Base-by-base conservation (phyloP, 768 basidiomycete species). In the Paxillus rubicundulus region DNA sequence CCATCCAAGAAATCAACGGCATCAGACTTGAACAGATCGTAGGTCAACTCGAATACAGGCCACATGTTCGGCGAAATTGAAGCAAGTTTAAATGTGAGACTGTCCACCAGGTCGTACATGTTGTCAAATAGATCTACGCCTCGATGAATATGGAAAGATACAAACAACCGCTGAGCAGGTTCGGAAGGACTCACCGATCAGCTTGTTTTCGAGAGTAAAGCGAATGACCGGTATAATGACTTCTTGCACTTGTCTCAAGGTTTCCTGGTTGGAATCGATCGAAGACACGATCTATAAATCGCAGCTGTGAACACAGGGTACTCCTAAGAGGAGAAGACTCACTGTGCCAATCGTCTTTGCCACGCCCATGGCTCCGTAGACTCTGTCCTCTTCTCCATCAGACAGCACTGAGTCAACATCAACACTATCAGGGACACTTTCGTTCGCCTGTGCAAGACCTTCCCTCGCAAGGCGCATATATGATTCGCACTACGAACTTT, bases 1-100 rank as follows among this genome's bases (percentile, higher is more conserved):
- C 92, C 92, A 59, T 93, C 89, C 49, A 95, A 76, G 76, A 91
- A 95, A 70, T 93, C 91, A 36, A 87, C 72, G 14, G 89, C 91
- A 30, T 90, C 87, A 14, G 79, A 75, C 69, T 91, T 92, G 83
- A 95, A 91, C 17, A 89, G 72, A 45, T 78, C 77, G 70, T 92
- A 92, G 0, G 88, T 93, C 57, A 84, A 69, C 70, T 93, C 90
- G 56, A 91, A 90, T 33, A 95, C 77, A 9, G 82, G 85, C 93
- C 92, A 95, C 86, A 95, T 86, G 59, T 77, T 80, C 0, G 88
- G 84, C 36, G 88, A 82, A 61, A 96, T 85, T 49, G 77, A 67
- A 55, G 83, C 82, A 51, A 87, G 77, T 68, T 85, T 89, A 78
- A 90, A 95, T 0, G 91, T 91, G 52, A 95, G 72, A 56, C 77